Evolutionary conservation across 768 basidiomycete genomes (phyloP).

Genomic region (Cystoderma amianthinum): DNA sequence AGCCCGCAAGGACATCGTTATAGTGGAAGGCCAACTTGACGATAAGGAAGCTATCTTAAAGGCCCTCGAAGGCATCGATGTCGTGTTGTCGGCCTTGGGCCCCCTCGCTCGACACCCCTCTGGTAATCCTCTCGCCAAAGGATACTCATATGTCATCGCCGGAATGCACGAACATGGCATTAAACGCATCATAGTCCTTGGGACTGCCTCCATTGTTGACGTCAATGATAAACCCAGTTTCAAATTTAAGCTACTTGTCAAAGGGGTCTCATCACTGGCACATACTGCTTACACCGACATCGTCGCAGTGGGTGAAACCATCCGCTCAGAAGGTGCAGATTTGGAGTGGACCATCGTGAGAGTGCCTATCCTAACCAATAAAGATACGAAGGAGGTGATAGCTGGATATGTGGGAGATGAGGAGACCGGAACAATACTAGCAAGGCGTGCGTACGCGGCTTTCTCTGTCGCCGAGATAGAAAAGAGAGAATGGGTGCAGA

Average conservation of each 20-base stretch:
- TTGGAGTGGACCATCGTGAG: slow-evolving; percentile 67
- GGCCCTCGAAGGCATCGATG: slow-evolving; percentile 51
- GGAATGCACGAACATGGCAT: slow-evolving; percentile 46
- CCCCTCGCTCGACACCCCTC: slow-evolving; percentile 34
- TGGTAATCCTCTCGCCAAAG: slow-evolving; percentile 55
- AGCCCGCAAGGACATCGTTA: slow-evolving; percentile 33
- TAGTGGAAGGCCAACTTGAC: slow-evolving; percentile 50
- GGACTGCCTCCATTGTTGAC: slow-evolving; percentile 61
- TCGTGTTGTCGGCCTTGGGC: slow-evolving; percentile 64
- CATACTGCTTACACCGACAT: slow-evolving; percentile 62
- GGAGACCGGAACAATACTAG: slow-evolving; percentile 37
- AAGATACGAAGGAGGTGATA: slow-evolving; percentile 33
- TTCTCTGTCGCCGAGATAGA: slow-evolving; percentile 56
- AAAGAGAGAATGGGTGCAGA: slow-evolving; percentile 52
- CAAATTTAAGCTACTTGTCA: slow-evolving; percentile 35
- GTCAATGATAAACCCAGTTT: slow-evolving; percentile 49
- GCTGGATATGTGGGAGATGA: slow-evolving; percentile 69
- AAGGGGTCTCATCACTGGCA: slow-evolving; percentile 33
- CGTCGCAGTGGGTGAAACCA: slow-evolving; percentile 51
- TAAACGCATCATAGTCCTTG: slow-evolving; percentile 58
- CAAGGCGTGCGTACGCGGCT: slow-evolving; percentile 51
- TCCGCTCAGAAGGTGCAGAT: slow-evolving; percentile 39
- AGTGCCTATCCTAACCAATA: slow-evolving; percentile 56
- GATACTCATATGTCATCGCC: slow-evolving; percentile 48
- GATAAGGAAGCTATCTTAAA: slow-evolving; percentile 40